phyloP scores from a whole-genome alignment of 2,329 filamentous ascomycete species.

The Seiridium unicorne region DNA sequence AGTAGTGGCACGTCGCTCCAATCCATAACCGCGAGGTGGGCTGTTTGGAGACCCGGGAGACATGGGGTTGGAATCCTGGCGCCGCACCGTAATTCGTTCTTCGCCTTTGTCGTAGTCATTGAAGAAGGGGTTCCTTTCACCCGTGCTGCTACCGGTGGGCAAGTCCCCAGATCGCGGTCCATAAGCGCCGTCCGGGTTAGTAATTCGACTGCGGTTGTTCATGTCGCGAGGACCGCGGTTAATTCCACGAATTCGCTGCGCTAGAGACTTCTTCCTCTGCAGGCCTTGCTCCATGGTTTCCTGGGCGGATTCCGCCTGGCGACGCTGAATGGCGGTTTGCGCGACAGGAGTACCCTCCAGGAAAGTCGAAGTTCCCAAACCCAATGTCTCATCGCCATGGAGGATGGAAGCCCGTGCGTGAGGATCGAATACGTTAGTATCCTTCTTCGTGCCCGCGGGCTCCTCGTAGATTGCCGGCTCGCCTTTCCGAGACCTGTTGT shows the following conservation, averaged over 20 bases:
- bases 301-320: slow-evolving; percentile 67
- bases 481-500: slow-evolving; percentile 37
- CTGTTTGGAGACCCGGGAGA: slow-evolving; percentile 50
- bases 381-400: slow-evolving; percentile 79
- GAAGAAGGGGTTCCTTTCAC: slow-evolving; percentile 77
- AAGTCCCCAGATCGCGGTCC: slow-evolving; percentile 37
- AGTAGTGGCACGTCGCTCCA: slow-evolving; percentile 66
- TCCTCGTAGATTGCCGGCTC: slow-evolving; percentile 30
- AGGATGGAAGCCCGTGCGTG: slow-evolving; percentile 66
- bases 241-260: slow-evolving; percentile 85
- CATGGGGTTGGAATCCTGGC: slow-evolving; percentile 31
- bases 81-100: slow-evolving; percentile 44
- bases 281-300: slow-evolving; percentile 57
- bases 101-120: slow-evolving; percentile 68
- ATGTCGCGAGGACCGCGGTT: slow-evolving; percentile 66
- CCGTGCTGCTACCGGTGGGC: slow-evolving; percentile 31
- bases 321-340: slow-evolving; percentile 72
- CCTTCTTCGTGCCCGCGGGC: slow-evolving; percentile 31
- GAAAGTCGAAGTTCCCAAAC: slow-evolving; percentile 92
- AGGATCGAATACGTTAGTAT: slow-evolving; percentile 64
- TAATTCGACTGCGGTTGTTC: slow-evolving; percentile 56
- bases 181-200: slow-evolving; percentile 52
- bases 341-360: slow-evolving; percentile 90
- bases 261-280: slow-evolving; percentile 90
- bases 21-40: slow-evolving; percentile 48